phyloP scores from a whole-genome alignment of 2,329 filamentous ascomycete genomes.

The Calonectria fujianensis region DNA sequence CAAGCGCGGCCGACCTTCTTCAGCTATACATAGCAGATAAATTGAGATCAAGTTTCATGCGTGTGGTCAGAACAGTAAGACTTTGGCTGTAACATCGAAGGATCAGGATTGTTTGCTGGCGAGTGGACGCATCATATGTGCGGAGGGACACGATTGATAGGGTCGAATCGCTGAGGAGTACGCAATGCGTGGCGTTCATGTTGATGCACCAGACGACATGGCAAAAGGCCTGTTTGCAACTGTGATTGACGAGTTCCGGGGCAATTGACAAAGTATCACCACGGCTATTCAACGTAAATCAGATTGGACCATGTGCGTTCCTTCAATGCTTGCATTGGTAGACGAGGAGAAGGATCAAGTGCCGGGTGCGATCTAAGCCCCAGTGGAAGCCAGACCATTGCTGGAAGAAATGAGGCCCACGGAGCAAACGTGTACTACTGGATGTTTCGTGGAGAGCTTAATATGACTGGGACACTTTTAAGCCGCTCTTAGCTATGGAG shows the following conservation, averaged over 20 bases:
- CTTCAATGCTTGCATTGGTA: constrained; percentile 23
- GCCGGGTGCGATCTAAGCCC: constrained; percentile 17
- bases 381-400: constrained; percentile 7
- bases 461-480: background rate
- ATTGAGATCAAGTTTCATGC: constrained; percentile 16
- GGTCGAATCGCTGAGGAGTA: constrained; percentile 6
- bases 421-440: constrained; percentile 11
- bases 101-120: background rate
- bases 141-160: background rate
- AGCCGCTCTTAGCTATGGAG: constrained; percentile 23
- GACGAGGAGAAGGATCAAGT: constrained; percentile 1
- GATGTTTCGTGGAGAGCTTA: constrained; percentile 1
- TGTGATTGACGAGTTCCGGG: constrained; percentile 23
- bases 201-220: constrained; percentile 20
- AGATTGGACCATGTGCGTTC: constrained; percentile 24
- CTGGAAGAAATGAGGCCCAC: constrained; percentile 31
- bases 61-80: constrained; percentile 29
- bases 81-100: constrained; percentile 2
- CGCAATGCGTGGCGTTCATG: constrained; percentile 26
- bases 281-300: constrained; percentile 17
- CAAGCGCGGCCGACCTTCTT: constrained; percentile 5
- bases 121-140: background rate
- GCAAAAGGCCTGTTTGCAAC: background rate
- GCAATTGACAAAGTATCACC: background rate
- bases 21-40: constrained; percentile 24